phyloP scores from a whole-genome alignment of 805 yeast species.

The Ascoidea rubescens region DNA sequence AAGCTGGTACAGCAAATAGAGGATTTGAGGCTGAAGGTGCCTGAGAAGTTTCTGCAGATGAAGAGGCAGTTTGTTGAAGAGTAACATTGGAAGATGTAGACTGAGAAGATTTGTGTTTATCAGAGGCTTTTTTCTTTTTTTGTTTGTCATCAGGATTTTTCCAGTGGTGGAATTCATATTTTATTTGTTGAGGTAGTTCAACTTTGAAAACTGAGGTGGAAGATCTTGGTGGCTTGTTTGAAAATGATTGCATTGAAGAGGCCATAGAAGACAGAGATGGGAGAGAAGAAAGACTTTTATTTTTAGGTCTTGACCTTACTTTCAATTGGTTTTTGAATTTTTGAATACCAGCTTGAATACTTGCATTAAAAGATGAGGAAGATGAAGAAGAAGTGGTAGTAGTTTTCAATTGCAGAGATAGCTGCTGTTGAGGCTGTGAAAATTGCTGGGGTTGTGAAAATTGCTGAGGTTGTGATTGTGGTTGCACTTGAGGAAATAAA shows the following conservation, averaged over 20 bases:
- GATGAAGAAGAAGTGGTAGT: neutral
- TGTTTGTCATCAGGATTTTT: constrained; percentile 16
- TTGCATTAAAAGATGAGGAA: neutral
- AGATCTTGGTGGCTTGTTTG: constrained; percentile 9
- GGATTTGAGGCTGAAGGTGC: neutral
- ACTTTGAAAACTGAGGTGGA: constrained; percentile 22
- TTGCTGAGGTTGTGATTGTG: neutral
- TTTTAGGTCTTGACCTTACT: neutral
- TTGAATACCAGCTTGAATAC: neutral
- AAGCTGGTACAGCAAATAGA: neutral
- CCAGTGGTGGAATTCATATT: constrained; percentile 24
- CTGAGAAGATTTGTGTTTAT: too few relatives aligned
- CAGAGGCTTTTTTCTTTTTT: neutral
- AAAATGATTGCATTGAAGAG: constrained; percentile 3
- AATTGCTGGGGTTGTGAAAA: neutral
- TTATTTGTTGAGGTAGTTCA: constrained; percentile 18
- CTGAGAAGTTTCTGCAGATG: neutral
- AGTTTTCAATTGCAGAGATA: neutral
- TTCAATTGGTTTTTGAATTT: neutral
- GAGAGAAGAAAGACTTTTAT: neutral
- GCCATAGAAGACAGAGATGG: neutral
- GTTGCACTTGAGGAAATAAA: neutral
- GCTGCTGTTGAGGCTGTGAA: neutral
- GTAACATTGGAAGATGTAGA: neutral
- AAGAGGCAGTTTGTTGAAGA: neutral